Evolutionary conservation across 805 yeast species (phyloP).

Genomic region (Suhomyces prunicola): DNA sequence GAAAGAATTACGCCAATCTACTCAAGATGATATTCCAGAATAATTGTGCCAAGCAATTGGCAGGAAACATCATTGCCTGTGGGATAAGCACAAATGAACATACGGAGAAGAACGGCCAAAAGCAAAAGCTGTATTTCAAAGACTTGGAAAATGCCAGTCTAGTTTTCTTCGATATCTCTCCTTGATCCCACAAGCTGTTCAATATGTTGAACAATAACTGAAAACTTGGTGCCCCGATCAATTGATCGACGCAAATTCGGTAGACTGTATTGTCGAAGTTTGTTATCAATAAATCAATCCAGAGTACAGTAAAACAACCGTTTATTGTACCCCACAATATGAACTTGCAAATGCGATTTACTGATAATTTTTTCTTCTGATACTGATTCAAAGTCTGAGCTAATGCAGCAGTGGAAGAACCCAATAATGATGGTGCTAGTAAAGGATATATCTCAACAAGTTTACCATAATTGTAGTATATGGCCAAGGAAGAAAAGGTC

Average conservation of each 20-base stretch:
- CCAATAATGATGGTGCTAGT: slow-evolving; percentile 37
- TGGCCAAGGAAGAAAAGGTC: slow-evolving; percentile 18
- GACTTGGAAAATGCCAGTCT: slow-evolving; percentile 44
- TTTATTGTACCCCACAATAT: slow-evolving; percentile 59
- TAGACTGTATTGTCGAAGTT: slow-evolving; percentile 32
- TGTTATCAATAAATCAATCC: slow-evolving; percentile 49
- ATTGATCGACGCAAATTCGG: slow-evolving; percentile 52
- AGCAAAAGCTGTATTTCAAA: slow-evolving; percentile 49
- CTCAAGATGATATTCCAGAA: slow-evolving; percentile 56
- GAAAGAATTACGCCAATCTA: slow-evolving; percentile 8
- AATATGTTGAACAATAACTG: slow-evolving; percentile 50
- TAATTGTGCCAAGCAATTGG: slow-evolving; percentile 54
- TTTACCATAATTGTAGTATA: slow-evolving; percentile 29
- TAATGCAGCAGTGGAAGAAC: slow-evolving; percentile 39
- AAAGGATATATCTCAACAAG: slow-evolving; percentile 18
- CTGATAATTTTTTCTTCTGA: slow-evolving; percentile 28
- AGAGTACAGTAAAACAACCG: slow-evolving; percentile 51
- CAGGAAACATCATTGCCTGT: slow-evolving; percentile 50
- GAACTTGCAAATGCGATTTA: slow-evolving; percentile 42
- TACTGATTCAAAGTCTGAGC: slow-evolving; percentile 42
- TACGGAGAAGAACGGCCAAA: slow-evolving; percentile 59
- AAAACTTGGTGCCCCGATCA: slow-evolving; percentile 52
- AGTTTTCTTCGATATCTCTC: slow-evolving; percentile 31
- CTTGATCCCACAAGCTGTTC: slow-evolving; percentile 56
- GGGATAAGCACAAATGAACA: slow-evolving; percentile 49